Percentiles rank a stretch among this genome's conserved stretches.
Conservation (phyloP, 108 stramenopile species). For the Skeletonema tropicum region DNA sequence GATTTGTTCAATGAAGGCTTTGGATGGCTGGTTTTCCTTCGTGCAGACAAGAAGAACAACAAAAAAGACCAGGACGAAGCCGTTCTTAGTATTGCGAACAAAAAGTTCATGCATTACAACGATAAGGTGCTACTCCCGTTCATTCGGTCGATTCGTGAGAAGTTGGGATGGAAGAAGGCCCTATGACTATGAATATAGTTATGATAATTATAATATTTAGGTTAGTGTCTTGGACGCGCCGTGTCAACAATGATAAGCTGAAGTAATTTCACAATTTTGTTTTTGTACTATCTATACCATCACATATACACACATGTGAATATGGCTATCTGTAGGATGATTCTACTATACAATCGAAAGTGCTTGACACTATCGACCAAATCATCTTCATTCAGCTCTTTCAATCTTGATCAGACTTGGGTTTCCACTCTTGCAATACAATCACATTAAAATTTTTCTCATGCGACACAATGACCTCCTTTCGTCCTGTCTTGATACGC, state of each 20-base stretch:
- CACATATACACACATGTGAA: too few relatives aligned
- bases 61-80: neutral
- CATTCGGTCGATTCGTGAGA: neutral
- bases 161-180: neutral
- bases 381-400: too few relatives aligned
- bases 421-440: constrained; percentile 77
- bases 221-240: too few relatives aligned
- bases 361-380: too few relatives aligned
- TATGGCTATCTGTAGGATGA: too few relatives aligned
- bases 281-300: too few relatives aligned
- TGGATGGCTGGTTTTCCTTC: neutral
- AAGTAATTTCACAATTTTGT: too few relatives aligned
- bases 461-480: constrained; percentile 77
- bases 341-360: too few relatives aligned
- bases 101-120: neutral
- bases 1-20: neutral
- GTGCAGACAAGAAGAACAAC: neutral
- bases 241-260: too few relatives aligned
- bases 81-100: neutral
- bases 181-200: too few relatives aligned
- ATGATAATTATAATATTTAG: too few relatives aligned
- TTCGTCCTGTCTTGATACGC: constrained; percentile 66
- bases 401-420: too few relatives aligned
- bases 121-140: neutral
- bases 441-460: constrained; percentile 71